phyloP scores from a whole-genome alignment of 495 filamentous ascomycete species.

The Podospora appendiculata region DNA sequence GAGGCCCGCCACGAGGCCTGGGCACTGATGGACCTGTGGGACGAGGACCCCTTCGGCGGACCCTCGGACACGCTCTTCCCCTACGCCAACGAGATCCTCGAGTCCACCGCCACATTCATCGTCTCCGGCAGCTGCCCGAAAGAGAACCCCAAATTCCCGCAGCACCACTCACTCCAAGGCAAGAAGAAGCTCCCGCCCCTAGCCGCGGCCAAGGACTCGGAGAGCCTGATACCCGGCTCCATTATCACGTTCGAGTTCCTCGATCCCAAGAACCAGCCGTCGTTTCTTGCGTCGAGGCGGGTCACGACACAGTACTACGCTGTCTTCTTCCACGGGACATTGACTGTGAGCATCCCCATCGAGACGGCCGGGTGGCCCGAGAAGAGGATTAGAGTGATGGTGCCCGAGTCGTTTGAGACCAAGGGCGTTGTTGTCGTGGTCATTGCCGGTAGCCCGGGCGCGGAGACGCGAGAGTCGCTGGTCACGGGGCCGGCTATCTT shows the following conservation, averaged over 20 bases:
- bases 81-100: slow-evolving; percentile 47
- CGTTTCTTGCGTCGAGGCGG: slow-evolving; percentile 14
- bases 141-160: slow-evolving; percentile 41
- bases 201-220: slow-evolving; percentile 26
- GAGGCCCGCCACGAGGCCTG: slow-evolving; percentile 45
- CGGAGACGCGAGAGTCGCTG: slow-evolving; percentile 39
- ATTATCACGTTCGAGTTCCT: slow-evolving; percentile 33
- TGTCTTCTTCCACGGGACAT: slow-evolving; percentile 44
- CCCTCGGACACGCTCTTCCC: slow-evolving; percentile 45
- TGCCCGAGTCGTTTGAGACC: slow-evolving; percentile 39
- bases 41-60: slow-evolving; percentile 39
- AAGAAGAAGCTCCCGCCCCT: slow-evolving; percentile 31
- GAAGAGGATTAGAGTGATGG: slow-evolving; percentile 27
- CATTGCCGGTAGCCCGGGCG: slow-evolving; percentile 35
- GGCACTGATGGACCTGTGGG: slow-evolving; percentile 46
- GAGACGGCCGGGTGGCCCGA: slow-evolving; percentile 23
- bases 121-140: slow-evolving; percentile 40
- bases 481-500: slow-evolving; percentile 30
- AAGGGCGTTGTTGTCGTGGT: slow-evolving; percentile 40
- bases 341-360: slow-evolving; percentile 38
- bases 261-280: slow-evolving; percentile 29
- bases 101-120: slow-evolving; percentile 41
- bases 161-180: slow-evolving; percentile 20
- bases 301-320: slow-evolving; percentile 36
- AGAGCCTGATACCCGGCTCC: slow-evolving; percentile 34